A percentile compares a stretch with the other conserved stretches of the same genome.
Evolutionary conservation across 345 rosid genomes (phyloP).

Genomic region (Eucalyptus virginea): DNA sequence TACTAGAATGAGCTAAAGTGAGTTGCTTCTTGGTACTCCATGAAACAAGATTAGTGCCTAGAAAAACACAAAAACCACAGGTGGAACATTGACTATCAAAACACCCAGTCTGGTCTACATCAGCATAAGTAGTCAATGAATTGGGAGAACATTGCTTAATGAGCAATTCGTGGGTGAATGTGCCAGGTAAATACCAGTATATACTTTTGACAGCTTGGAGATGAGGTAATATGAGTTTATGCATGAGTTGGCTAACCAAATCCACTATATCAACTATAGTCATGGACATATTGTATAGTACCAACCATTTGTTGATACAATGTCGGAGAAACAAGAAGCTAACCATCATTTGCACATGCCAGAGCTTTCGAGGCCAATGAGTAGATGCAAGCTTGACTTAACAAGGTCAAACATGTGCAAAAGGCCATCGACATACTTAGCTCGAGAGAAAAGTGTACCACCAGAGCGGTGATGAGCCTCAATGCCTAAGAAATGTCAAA

Average conservation of each 20-base stretch:
- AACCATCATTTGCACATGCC: not conserved
- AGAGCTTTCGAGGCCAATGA: not conserved
- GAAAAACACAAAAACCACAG: not conserved
- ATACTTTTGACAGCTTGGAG: not conserved
- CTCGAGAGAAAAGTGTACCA: not conserved
- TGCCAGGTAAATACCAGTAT: not conserved
- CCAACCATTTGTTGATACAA: not conserved
- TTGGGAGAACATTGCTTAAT: not conserved
- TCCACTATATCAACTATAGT: not conserved
- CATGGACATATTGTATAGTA: not conserved
- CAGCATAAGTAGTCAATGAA: not conserved
- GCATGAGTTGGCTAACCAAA: not conserved
- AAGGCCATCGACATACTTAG: not conserved
- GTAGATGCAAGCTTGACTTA: not conserved
- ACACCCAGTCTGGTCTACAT: not conserved
- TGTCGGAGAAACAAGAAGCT: not conserved
- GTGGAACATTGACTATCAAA: not conserved
- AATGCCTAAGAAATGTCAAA: not conserved
- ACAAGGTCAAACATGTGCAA: not conserved
- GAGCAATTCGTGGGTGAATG: not conserved
- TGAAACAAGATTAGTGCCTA: not conserved
- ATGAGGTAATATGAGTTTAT: not conserved
- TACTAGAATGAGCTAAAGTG: not conserved
- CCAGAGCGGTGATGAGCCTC: not conserved
- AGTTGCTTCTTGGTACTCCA: not conserved